Evolutionary conservation across 176 grass and related monocot species (phyloP).

Genomic region (Puccinellia tenuiflora): DNA sequence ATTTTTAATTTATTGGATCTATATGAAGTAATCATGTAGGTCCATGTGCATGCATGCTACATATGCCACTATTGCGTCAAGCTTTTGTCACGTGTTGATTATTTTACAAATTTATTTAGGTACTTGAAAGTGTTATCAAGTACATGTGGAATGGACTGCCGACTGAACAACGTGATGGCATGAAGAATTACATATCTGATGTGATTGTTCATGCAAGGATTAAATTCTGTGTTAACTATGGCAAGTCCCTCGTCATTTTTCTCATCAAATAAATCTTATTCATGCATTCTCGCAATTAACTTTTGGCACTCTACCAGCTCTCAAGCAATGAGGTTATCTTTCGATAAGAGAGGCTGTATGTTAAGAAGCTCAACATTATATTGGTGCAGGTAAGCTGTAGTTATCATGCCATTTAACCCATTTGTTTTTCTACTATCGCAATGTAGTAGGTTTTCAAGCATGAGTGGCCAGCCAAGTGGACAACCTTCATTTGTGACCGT

Average conservation of each 20-base stretch:
- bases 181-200: constrained; percentile 98
- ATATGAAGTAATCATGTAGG: not conserved
- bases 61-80: not conserved
- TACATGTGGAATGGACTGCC: constrained; percentile 96
- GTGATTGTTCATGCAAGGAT: constrained; percentile 82
- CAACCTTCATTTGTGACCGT: constrained; percentile 88
- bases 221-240: not conserved
- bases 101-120: constrained; percentile 44
- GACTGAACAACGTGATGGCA: constrained; percentile 90
- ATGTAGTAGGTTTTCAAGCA: constrained; percentile 87
- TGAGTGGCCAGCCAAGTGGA: constrained; percentile 94
- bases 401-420: not conserved
- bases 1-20: not conserved
- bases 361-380: constrained; percentile 99
- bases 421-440: not conserved
- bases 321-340: constrained; percentile 85
- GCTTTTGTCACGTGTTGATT: constrained; percentile 6
- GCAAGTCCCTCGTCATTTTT: not conserved
- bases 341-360: constrained; percentile 90
- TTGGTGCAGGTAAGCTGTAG: constrained; percentile 76
- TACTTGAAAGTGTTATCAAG: constrained; percentile 99
- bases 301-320: constrained; percentile 48
- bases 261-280: constrained; percentile 17
- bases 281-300: not conserved
- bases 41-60: not conserved